Evolutionary conservation across 2,329 filamentous ascomycete species (phyloP).

Genomic region (Magnaporthales sp.): DNA sequence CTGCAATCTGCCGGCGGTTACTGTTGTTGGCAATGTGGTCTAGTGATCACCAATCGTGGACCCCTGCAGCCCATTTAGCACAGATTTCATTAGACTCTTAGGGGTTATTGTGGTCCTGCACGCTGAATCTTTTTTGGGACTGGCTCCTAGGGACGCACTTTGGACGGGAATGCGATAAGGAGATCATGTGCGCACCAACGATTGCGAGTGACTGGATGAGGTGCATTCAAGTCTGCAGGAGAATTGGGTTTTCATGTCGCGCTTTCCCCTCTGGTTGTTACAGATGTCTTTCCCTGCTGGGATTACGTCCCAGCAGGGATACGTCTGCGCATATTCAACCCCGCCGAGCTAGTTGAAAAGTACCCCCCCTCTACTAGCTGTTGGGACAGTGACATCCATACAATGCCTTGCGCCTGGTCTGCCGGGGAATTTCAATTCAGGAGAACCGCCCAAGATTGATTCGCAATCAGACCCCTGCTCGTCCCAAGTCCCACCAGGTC

Average conservation of each 20-base stretch:
- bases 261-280: neutral
- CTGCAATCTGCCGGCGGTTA: neutral
- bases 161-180: neutral
- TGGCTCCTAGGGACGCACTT: neutral
- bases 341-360: neutral
- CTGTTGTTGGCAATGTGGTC: neutral
- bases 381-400: neutral
- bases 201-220: neutral
- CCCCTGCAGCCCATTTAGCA: neutral
- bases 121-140: too few species aligned
- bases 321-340: neutral
- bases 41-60: neutral
- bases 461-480: conserved; percentile 2
- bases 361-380: neutral
- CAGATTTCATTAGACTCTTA: neutral
- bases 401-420: neutral
- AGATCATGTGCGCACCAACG: neutral
- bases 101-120: neutral
- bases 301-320: neutral
- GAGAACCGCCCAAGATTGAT: neutral
- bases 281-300: neutral
- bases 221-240: neutral
- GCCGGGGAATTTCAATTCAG: neutral
- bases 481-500: neutral
- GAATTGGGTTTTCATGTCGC: neutral